Evolutionary conservation across 768 basidiomycete species (phyloP).

Genomic region (Tulasnella sp.): DNA sequence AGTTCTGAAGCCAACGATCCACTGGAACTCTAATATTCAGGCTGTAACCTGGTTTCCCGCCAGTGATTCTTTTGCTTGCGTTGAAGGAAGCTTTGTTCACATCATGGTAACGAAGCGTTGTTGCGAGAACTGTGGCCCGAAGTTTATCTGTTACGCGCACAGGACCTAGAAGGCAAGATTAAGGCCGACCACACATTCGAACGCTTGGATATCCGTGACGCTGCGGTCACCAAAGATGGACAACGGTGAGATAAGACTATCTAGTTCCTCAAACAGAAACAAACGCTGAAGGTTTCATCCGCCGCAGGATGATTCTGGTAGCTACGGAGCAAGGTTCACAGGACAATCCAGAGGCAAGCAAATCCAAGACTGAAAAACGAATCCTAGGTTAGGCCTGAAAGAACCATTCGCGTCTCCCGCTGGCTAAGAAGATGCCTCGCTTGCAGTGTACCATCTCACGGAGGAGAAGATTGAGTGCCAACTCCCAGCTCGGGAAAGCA

Average conservation of each 20-base stretch:
- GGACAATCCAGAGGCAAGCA: conserved; percentile 66
- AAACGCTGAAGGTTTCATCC: neutral
- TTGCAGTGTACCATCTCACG: conserved; percentile 66
- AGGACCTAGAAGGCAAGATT: conserved; percentile 67
- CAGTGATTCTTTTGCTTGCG: conserved; percentile 68
- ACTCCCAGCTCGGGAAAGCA: conserved; percentile 72
- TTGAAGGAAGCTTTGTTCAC: conserved; percentile 62
- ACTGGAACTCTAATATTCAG: conserved; percentile 59
- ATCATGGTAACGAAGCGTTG: conserved; percentile 20
- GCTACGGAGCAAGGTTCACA: conserved; percentile 68
- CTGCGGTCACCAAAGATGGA: conserved; percentile 70
- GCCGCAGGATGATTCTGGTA: conserved; percentile 57
- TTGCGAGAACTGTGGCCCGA: neutral
- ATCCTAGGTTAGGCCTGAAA: conserved; percentile 52
- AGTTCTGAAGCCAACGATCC: conserved; percentile 64
- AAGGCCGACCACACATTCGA: conserved; percentile 63
- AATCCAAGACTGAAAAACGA: conserved; percentile 67
- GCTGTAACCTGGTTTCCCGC: conserved; percentile 70
- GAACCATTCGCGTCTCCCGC: neutral
- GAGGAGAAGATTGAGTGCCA: conserved; percentile 69
- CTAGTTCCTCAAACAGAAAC: neutral
- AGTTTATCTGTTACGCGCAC: neutral
- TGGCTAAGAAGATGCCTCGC: neutral
- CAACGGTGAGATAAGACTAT: conserved; percentile 44
- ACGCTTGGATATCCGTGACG: conserved; percentile 67